A percentile compares a stretch with the other conserved stretches of the same genome.
Conservation (phyloP, 495 filamentous ascomycete species). For the Recurvomyces mirabilis region DNA sequence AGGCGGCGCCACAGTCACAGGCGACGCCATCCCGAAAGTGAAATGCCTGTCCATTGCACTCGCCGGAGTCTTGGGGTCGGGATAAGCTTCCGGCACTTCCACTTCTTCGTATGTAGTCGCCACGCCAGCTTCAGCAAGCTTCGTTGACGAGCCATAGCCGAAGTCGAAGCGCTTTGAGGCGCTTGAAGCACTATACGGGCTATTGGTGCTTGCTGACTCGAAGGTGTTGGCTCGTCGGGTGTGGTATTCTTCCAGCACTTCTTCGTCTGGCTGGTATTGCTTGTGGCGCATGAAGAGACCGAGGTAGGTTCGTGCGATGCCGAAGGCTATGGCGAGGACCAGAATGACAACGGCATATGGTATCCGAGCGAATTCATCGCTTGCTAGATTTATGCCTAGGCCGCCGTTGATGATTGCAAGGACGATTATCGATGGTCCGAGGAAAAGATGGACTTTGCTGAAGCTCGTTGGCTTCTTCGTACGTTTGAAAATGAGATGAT, state of each 20-base stretch:
- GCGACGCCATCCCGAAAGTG: background rate
- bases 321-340: conserved; percentile 1
- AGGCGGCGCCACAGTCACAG: background rate
- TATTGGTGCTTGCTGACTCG: no score
- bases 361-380: background rate
- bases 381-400: conserved; percentile 30
- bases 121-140: background rate
- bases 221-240: background rate
- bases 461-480: conserved; percentile 36
- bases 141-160: no score
- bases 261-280: background rate
- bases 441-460: conserved; percentile 33
- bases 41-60: background rate
- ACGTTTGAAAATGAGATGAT: conserved; percentile 38
- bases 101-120: background rate
- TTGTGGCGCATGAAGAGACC: background rate
- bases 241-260: background rate
- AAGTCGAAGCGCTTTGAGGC: no score
- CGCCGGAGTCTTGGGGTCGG: background rate
- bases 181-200: no score
- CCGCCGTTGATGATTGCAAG: conserved; percentile 43
- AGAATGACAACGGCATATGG: conserved; percentile 13
- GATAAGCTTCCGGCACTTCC: background rate
- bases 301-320: background rate
- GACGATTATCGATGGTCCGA: conserved; percentile 40